phyloP scores from a whole-genome alignment of 2,329 filamentous ascomycete genomes.

The Amphichorda felina region DNA sequence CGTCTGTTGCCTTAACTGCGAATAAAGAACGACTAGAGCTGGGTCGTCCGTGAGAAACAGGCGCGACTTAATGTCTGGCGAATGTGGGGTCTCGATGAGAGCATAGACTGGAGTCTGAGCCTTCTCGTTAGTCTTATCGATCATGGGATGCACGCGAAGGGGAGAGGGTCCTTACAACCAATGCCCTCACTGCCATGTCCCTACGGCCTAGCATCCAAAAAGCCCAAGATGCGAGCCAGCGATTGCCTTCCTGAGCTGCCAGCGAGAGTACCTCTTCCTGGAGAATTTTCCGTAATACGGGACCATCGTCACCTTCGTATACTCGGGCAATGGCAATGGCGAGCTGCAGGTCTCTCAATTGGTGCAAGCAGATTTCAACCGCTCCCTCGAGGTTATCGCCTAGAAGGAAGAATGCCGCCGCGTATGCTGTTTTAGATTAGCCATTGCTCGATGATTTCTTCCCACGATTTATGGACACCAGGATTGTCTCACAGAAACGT shows the following conservation, averaged over 20 bases:
- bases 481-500: slow-evolving; percentile 52
- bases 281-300: slow-evolving; percentile 60
- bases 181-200: slow-evolving; percentile 71
- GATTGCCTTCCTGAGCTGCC: slow-evolving; percentile 71
- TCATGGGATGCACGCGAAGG: no score
- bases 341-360: slow-evolving; percentile 79
- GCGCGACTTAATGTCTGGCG: slow-evolving; percentile 60
- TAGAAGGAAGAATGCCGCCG: slow-evolving; percentile 88
- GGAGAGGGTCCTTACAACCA: slow-evolving; percentile 50
- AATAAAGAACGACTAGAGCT: slow-evolving; percentile 75
- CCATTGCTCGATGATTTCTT: no score
- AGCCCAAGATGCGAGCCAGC: slow-evolving; percentile 92
- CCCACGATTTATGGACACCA: no score
- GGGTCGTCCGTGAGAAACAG: slow-evolving; percentile 86
- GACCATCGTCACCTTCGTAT: slow-evolving; percentile 75
- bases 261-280: slow-evolving; percentile 68
- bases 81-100: slow-evolving; percentile 56
- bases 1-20: slow-evolving; percentile 70
- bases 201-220: slow-evolving; percentile 81
- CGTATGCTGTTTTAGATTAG: slow-evolving; percentile 57
- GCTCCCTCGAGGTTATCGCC: slow-evolving; percentile 79
- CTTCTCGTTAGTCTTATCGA: no score
- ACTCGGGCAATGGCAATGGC: slow-evolving; percentile 80
- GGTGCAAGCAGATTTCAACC: slow-evolving; percentile 73
- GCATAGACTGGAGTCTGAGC: slow-evolving; percentile 70